These are phyloP conservation scores for Cyphellophora attinorum DNA, from an alignment of 2,329 filamentous ascomycete species.

Conservation along the genomic window DNA sequence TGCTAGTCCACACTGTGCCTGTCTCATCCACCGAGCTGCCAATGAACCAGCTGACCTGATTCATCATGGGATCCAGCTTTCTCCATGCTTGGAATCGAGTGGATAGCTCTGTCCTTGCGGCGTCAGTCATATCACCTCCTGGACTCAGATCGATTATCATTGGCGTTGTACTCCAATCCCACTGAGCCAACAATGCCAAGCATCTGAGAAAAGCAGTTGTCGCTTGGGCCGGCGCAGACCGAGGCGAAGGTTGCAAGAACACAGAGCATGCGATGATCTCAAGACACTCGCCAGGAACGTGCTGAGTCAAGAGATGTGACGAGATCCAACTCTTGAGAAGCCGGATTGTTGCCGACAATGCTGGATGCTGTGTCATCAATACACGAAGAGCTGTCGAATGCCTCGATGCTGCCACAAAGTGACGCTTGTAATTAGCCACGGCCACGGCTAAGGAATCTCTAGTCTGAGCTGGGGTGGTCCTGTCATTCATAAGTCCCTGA, in stretches of 20 bases:
- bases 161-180: slow-evolving; percentile 85
- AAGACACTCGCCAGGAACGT: slow-evolving; percentile 71
- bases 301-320: slow-evolving; percentile 65
- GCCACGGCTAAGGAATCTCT: slow-evolving; percentile 62
- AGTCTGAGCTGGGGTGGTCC: slow-evolving; percentile 56
- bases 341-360: slow-evolving; percentile 73
- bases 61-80: slow-evolving; percentile 80
- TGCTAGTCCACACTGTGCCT: slow-evolving; percentile 72
- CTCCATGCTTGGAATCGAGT: slow-evolving; percentile 76
- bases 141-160: slow-evolving; percentile 65
- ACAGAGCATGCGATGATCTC: slow-evolving; percentile 71
- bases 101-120: slow-evolving; percentile 25
- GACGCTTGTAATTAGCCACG: slow-evolving; percentile 60
- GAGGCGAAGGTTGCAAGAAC: slow-evolving; percentile 76
- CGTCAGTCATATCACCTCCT: slow-evolving; percentile 48
- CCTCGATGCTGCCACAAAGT: slow-evolving; percentile 62
- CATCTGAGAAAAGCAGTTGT: slow-evolving; percentile 74
- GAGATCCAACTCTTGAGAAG: slow-evolving; percentile 85
- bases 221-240: slow-evolving; percentile 64
- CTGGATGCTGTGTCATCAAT: slow-evolving; percentile 68
- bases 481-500: slow-evolving; percentile 63
- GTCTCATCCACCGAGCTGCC: slow-evolving; percentile 69
- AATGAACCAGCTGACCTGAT: slow-evolving; percentile 68
- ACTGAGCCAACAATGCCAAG: slow-evolving; percentile 67
- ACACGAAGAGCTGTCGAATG: slow-evolving; percentile 75